Base-by-base conservation (phyloP, 192 early-diverging fungal genomes). In the Mortierella alpina region DNA sequence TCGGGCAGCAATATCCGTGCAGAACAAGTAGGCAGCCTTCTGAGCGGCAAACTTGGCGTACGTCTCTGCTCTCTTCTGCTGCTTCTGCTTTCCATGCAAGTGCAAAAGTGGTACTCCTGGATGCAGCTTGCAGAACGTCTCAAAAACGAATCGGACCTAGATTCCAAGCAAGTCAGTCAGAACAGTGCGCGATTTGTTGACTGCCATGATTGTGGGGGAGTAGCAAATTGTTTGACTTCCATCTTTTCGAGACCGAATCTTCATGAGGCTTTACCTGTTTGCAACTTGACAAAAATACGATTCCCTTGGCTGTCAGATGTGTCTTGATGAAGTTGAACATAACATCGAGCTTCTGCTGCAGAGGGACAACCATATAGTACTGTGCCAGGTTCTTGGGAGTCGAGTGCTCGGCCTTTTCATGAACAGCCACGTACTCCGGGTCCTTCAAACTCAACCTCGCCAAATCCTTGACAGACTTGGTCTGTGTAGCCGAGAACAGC, bases 401-500 rank as follows among this genome's bases (percentile, higher is more conserved):
- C 64, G 91, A 90, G 67, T 84, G 76, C 68, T 77, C 75, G 7
- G 93, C 88, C 68, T 88, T 83, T 83, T 98, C 95, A 65, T 98
- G 95, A 17, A 99, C 96, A 15, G 95, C 91, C 20, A 99, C 95
- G 77, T 97, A 98, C 78, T 98, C 96, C 23, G 98, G 96, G 59
- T 95, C 88, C 75, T 88, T 89, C 51, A 99, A 82, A 75, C 93
- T 95, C 23, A 99, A 86, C 15, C 98, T 84, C 7, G 96, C 97
- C 63, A 99, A 75, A 83, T 99, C 98, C 75, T 92, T 93, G 44
- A 99, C 95, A 40, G 94, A 94, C 58, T 96, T 96, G 14, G 98
- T 98, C 87, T 98, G 97, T 11, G 98, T 99, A 7, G 98, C 98
- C 48, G 96, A 98, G 66, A 99, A 99, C 55, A 99, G 82, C 70